Base-by-base conservation (phyloP, 306 rosid species). In the Gillenia trifoliata region DNA sequence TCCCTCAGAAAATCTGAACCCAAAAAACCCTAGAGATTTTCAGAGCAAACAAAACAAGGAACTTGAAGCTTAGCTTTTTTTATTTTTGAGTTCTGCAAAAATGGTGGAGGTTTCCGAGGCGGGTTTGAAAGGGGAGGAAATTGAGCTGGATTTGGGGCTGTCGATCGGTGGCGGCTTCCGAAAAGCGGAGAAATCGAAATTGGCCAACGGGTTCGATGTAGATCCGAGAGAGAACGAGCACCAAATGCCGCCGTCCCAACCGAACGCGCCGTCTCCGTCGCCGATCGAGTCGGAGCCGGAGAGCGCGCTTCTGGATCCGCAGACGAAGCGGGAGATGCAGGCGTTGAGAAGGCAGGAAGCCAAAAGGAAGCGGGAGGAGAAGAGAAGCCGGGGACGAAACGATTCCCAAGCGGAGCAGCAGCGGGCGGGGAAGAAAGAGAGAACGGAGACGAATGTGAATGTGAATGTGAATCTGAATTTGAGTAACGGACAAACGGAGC, bases 61-160 rank as follows among this genome's bases (percentile, higher is more conserved):
- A 36, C 70, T 47, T 36, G 56, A n/a, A 74, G 41, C 16, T 25
- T 31, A 47, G 34, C 34, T 15, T 60, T 45, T 3, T 45, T 31
- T 5, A 45, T 15, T 16, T 45, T 45, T 45, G 8, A 45, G 52
- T 45, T 15, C 20, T 45, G 52, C 17, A 45, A 45, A 45, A 45
- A 45, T 45, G 52, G 20, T 5, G 17, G 20, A 45, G 52, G 20
- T 49, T 55, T 75, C 76, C 4, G 71, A 75, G 68, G 26, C 55
- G 4, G 33, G 40, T 52, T 11, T 67, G 34, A 70, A 80, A 45
- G 78, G 70, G 16, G 88, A 82, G n/a, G 89, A 87, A 75, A 23
- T 87, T 1, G 91, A 85, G 70, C 89, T 92, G 3, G 98, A 90
- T 76, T 86, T 92, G 31, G 90, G 81, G 2, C 75, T 92, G 66